Percentiles rank a stretch among this genome's conserved stretches.
Evolutionary conservation across 805 yeast genomes (phyloP).

Genomic region (Millerozyma acaciae): DNA sequence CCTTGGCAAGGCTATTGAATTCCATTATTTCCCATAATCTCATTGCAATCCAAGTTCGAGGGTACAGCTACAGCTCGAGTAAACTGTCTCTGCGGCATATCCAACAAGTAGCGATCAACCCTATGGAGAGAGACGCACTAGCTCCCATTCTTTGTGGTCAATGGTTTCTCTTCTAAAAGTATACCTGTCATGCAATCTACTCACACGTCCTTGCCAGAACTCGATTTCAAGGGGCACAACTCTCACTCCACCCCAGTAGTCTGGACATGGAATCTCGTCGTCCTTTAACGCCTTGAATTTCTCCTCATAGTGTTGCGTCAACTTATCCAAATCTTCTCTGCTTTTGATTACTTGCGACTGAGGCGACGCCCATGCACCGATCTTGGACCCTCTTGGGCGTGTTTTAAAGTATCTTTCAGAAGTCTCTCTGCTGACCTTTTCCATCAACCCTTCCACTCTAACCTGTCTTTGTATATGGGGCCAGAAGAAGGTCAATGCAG

Average conservation of each 20-base stretch:
- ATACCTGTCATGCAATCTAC: conserved; percentile 87
- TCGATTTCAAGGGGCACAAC: conserved; percentile 87
- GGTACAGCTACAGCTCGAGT: neutral
- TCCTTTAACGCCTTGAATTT: conserved; percentile 55
- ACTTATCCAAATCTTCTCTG: conserved; percentile 60
- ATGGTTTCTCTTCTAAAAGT: conserved; percentile 55
- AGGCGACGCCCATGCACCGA: conserved; percentile 97
- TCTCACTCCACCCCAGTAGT: conserved; percentile 93
- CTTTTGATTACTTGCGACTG: conserved; percentile 61
- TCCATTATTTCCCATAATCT: neutral
- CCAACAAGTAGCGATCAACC: neutral
- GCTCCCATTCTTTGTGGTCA: conserved; percentile 53
- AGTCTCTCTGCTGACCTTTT: conserved; percentile 67
- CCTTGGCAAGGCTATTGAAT: too few species aligned
- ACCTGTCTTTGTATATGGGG: conserved; percentile 86
- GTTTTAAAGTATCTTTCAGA: conserved; percentile 76
- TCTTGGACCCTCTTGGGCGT: conserved; percentile 87
- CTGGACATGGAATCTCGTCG: conserved; percentile 82
- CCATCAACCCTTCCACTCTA: conserved; percentile 83
- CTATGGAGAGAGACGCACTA: conserved; percentile 71
- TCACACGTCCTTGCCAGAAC: conserved; percentile 95
- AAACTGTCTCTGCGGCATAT: neutral
- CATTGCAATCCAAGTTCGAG: neutral
- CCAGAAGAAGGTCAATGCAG: conserved; percentile 90
- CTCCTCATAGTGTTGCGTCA: conserved; percentile 44